These are phyloP conservation scores for Coniochaeta sp. DNA, from an alignment of 2,329 filamentous ascomycete genomes.

Conservation along the genomic window DNA sequence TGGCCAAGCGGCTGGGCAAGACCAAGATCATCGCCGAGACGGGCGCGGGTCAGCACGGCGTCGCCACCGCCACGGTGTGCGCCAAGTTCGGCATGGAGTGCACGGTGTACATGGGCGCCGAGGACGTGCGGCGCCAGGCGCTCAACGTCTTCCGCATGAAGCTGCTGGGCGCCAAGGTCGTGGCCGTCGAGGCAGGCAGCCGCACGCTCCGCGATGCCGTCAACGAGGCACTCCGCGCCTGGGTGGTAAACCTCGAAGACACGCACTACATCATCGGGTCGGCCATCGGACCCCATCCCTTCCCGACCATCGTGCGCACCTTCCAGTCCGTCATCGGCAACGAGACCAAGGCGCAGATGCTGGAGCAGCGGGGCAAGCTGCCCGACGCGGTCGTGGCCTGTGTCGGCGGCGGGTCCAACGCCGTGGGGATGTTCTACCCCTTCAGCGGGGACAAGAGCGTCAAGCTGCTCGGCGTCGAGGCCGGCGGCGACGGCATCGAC, in stretches of 20 bases:
- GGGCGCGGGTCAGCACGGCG: slow-evolving; percentile 94
- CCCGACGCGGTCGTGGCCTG: slow-evolving; percentile 96
- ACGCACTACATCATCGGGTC: slow-evolving; percentile 99
- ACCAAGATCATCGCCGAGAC: slow-evolving; percentile 97
- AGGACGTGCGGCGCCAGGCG: slow-evolving; percentile 92
- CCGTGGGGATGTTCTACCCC: slow-evolving; percentile 96
- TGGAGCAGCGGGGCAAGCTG: slow-evolving; percentile 74
- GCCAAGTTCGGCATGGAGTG: slow-evolving; percentile 98
- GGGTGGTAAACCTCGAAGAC: slow-evolving; percentile 86
- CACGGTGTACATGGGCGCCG: slow-evolving; percentile 96
- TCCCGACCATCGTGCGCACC: slow-evolving; percentile 93
- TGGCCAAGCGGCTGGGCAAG: slow-evolving; percentile 83
- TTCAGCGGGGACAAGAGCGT: slow-evolving; percentile 81
- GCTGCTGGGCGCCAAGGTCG: slow-evolving; percentile 83
- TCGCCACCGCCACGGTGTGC: slow-evolving; percentile 93
- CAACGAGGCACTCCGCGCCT: slow-evolving; percentile 89
- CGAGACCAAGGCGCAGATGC: slow-evolving; percentile 91
- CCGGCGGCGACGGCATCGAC: slow-evolving; percentile 85
- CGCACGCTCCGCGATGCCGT: slow-evolving; percentile 79
- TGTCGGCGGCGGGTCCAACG: slow-evolving; percentile 92
- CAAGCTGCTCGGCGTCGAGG: slow-evolving; percentile 88
- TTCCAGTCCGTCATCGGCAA: slow-evolving; percentile 96
- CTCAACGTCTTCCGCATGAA: slow-evolving; percentile 99
- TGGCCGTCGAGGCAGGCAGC: slow-evolving; percentile 87
- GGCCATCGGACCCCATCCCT: slow-evolving; percentile 94